These are phyloP conservation scores for Kernera saxatilis DNA, from an alignment of 345 rosid species.

Conservation along the genomic window DNA sequence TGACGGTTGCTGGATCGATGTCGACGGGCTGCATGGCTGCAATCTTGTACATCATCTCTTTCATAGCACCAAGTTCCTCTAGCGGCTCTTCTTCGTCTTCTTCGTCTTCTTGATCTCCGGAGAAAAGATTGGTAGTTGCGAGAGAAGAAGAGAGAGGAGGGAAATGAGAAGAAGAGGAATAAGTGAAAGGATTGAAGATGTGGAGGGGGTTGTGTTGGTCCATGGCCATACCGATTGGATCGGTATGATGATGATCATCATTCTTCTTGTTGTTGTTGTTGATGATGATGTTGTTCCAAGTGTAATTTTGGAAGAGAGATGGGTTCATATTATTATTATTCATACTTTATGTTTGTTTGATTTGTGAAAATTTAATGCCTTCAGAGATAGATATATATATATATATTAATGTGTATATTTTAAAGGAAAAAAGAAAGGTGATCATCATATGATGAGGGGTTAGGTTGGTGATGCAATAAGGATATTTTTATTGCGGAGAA, in stretches of 20 bases:
- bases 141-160: constrained; percentile 32
- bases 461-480: constrained; percentile 40
- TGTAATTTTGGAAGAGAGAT: constrained; percentile 40
- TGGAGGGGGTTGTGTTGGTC: constrained; percentile 35
- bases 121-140: constrained; percentile 15
- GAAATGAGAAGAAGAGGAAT: constrained; percentile 31
- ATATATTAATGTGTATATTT: neutral
- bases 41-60: constrained; percentile 95
- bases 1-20: constrained; percentile 75
- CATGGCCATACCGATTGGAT: constrained; percentile 39
- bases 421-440: constrained; percentile 22
- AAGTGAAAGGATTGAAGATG: constrained; percentile 29
- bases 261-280: neutral
- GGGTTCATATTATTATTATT: constrained; percentile 49
- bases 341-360: constrained; percentile 35
- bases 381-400: neutral
- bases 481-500: constrained; percentile 27
- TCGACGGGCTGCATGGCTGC: constrained; percentile 96
- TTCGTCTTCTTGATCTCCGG: constrained; percentile 14
- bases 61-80: constrained; percentile 85
- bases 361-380: constrained; percentile 12
- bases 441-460: constrained; percentile 35
- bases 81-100: constrained; percentile 54
- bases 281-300: constrained; percentile 33
- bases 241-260: constrained; percentile 7